Conservation (phyloP, 1,139 yeast genomes). For the Zygosaccharomyces pseudobailii region DNA sequence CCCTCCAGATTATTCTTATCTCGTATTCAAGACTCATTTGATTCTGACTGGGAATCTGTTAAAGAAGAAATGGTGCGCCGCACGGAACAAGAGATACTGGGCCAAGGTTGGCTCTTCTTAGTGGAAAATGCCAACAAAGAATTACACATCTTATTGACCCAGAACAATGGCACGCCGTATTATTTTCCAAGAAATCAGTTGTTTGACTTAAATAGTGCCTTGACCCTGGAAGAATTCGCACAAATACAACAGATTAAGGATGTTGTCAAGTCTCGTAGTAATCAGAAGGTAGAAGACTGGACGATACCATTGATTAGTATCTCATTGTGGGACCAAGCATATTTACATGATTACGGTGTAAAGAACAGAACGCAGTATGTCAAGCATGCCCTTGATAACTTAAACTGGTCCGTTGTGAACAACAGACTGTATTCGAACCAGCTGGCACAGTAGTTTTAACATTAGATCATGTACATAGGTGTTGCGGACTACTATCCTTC, state of each 20-base stretch:
- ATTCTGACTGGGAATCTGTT: conserved; percentile 29
- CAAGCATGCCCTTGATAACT: conserved; percentile 68
- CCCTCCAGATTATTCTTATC: conserved; percentile 45
- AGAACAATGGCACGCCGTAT: conserved; percentile 91
- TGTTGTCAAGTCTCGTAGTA: conserved; percentile 35
- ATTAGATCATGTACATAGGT: conserved; percentile 6
- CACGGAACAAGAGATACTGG: conserved; percentile 49
- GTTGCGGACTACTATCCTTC: background rate
- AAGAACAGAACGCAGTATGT: conserved; percentile 70
- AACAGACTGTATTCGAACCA: conserved; percentile 43
- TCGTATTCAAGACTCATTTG: conserved; percentile 26
- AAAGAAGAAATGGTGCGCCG: conserved; percentile 38
- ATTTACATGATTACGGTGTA: conserved; percentile 76
- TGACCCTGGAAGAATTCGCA: conserved; percentile 50
- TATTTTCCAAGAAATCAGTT: conserved; percentile 70
- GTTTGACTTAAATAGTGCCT: conserved; percentile 63
- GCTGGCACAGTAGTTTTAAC: conserved; percentile 5
- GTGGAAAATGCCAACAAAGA: conserved; percentile 70
- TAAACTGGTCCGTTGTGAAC: conserved; percentile 85
- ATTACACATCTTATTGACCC: conserved; percentile 57
- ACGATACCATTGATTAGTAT: conserved; percentile 74
- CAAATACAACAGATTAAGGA: conserved; percentile 45
- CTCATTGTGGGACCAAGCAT: conserved; percentile 87
- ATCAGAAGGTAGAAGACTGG: conserved; percentile 52
- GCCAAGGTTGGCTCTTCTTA: conserved; percentile 83